Evolutionary conservation across 2,329 filamentous ascomycete species (phyloP).

Genomic region (Amylocarpus encephaloides): DNA sequence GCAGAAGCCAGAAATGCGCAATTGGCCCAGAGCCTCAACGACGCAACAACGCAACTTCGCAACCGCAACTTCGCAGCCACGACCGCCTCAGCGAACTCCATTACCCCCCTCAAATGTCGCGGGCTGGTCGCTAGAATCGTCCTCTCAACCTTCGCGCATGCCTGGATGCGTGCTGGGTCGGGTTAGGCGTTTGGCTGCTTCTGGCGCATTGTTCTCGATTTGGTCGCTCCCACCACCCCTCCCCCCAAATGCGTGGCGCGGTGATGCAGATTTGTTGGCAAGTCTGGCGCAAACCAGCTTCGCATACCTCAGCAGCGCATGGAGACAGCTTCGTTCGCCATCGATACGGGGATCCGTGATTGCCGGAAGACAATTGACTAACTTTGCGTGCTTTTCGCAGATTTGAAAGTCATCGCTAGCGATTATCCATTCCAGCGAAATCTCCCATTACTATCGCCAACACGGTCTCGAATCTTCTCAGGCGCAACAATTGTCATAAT

Average conservation of each 20-base stretch:
- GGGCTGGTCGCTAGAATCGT: slow-evolving; percentile 6
- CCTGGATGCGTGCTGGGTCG: slow-evolving; percentile 16
- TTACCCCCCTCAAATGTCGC: slow-evolving; percentile 7
- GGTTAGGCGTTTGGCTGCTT: slow-evolving; percentile 15
- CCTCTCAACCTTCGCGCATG: slow-evolving; percentile 15
- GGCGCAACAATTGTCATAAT: slow-evolving; percentile 28
- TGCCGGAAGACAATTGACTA: slow-evolving; percentile 19
- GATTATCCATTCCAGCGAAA: slow-evolving; percentile 27
- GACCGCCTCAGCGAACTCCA: slow-evolving; percentile 10
- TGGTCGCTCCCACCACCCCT: slow-evolving; percentile 15
- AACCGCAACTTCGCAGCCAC: slow-evolving; percentile 21
- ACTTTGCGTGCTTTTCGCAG: slow-evolving; percentile 20
- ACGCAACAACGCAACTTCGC: too few relatives aligned
- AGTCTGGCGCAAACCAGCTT: slow-evolving; percentile 21
- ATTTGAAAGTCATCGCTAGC: slow-evolving; percentile 28
- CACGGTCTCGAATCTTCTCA: slow-evolving; percentile 24
- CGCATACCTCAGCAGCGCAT: slow-evolving; percentile 10
- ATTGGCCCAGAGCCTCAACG: slow-evolving; percentile 26
- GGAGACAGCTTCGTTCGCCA: slow-evolving; percentile 7
- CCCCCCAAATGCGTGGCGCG: slow-evolving; percentile 12
- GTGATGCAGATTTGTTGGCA: slow-evolving; percentile 24
- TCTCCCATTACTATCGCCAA: slow-evolving; percentile 24
- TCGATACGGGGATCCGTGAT: not conserved
- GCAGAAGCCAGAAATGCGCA: slow-evolving; percentile 17
- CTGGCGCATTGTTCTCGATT: slow-evolving; percentile 26